Conservation (phyloP, 768 basidiomycete genomes). For the Auricularia cornea region DNA sequence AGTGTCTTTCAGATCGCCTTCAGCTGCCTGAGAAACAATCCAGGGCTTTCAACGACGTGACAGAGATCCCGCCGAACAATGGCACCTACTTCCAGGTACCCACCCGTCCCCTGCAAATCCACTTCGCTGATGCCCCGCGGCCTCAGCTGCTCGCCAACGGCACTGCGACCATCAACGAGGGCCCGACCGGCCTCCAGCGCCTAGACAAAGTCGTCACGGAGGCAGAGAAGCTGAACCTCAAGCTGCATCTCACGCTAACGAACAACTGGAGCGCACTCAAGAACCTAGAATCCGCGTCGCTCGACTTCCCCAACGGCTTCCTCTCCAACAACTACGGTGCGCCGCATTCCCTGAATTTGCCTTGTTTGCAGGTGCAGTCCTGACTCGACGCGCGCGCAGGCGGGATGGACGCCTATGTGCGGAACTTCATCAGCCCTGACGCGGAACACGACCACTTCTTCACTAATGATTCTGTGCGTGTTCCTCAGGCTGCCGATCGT, state of each 20-base stretch:
- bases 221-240: conserved; percentile 47
- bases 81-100: conserved; percentile 57
- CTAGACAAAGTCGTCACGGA: conserved; percentile 49
- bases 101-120: neutral
- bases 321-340: conserved; percentile 57
- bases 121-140: conserved; percentile 23
- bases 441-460: conserved; percentile 52
- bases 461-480: conserved; percentile 30
- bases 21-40: neutral
- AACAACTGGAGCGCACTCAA: conserved; percentile 51
- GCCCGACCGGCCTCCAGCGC: conserved; percentile 53
- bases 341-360: conserved; percentile 9
- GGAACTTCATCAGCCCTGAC: conserved; percentile 32
- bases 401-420: conserved; percentile 61
- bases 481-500: neutral
- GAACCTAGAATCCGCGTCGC: conserved; percentile 6
- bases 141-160: conserved; percentile 41
- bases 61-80: conserved; percentile 40
- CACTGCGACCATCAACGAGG: conserved; percentile 45
- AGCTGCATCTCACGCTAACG: conserved; percentile 47
- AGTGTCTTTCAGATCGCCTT: neutral
- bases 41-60: conserved; percentile 45
- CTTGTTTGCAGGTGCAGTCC: conserved; percentile 4
- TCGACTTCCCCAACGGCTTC: conserved; percentile 36
- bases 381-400: conserved; percentile 31